These are phyloP conservation scores for Apiotrichum brassicae DNA, from an alignment of 1,284 basidiomycete genomes.

Conservation along the genomic window DNA sequence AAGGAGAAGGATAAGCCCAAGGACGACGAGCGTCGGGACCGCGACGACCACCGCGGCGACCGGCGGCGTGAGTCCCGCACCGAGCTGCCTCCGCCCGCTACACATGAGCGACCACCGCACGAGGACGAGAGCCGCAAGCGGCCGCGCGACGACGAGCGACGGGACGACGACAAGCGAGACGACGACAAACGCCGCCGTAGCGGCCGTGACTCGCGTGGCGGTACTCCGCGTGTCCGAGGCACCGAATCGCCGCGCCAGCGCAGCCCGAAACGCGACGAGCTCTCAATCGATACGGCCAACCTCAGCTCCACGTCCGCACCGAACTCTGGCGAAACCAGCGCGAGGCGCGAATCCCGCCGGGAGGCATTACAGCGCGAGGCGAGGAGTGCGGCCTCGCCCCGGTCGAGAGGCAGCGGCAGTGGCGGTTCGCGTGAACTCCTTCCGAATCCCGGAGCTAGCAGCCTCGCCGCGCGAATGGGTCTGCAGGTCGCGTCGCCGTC, in stretches of 20 bases:
- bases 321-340: not conserved
- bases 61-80: not conserved
- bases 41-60: not conserved
- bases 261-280: not conserved
- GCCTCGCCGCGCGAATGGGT: not conserved
- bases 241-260: not conserved
- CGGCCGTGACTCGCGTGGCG: not conserved
- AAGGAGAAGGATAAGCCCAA: not conserved
- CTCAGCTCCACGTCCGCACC: not conserved
- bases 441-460: not conserved
- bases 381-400: not conserved
- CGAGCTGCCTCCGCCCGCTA: not conserved
- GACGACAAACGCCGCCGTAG: not conserved
- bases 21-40: not conserved
- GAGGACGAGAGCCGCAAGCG: slow-evolving; percentile 1
- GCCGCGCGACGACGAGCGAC: not conserved
- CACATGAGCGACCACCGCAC: not conserved
- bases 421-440: not conserved
- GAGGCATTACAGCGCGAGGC: not conserved
- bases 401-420: not conserved
- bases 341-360: not conserved
- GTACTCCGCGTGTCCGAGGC: not conserved
- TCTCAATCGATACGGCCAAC: not conserved
- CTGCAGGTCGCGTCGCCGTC: not conserved
- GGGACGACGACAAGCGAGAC: not conserved